phyloP scores from a whole-genome alignment of 225 moss, liverwort and hornwort genomes.

The Bryoerythrophyllum caledonicum region DNA sequence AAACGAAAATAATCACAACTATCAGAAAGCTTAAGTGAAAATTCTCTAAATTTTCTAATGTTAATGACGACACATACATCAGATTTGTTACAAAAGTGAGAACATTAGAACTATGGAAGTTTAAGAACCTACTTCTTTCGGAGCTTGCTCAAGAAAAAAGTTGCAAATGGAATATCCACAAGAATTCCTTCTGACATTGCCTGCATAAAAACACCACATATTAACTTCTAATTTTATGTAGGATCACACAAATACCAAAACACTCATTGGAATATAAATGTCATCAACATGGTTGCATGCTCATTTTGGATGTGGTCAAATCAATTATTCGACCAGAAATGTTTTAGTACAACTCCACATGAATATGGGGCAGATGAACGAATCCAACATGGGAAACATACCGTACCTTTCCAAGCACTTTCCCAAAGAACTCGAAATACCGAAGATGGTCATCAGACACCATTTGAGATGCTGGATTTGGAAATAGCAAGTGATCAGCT shows the following conservation, averaged over 20 bases:
- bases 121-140: constrained; percentile 81
- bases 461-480: constrained; percentile 96
- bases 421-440: constrained; percentile 97
- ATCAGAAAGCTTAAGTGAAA: neutral
- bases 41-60: neutral
- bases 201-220: constrained; percentile 45
- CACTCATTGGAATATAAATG: neutral
- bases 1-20: neutral
- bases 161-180: constrained; percentile 99
- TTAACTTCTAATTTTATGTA: neutral
- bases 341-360: constrained; percentile 14
- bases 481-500: constrained; percentile 91
- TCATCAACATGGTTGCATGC: constrained; percentile 4
- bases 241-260: neutral
- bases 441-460: constrained; percentile 96
- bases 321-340: neutral
- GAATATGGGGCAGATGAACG: neutral
- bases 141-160: constrained; percentile 98
- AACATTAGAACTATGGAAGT: constrained; percentile 19
- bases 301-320: constrained; percentile 5
- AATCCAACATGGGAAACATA: constrained; percentile 24
- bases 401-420: constrained; percentile 97
- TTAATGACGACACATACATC: constrained; percentile 3
- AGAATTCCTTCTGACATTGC: constrained; percentile 99
- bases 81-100: neutral